Percentiles rank a stretch among this genome's conserved stretches.
Evolutionary conservation across 2,329 filamentous ascomycete genomes (phyloP).

Genomic region (Colletotrichum spinosum): DNA sequence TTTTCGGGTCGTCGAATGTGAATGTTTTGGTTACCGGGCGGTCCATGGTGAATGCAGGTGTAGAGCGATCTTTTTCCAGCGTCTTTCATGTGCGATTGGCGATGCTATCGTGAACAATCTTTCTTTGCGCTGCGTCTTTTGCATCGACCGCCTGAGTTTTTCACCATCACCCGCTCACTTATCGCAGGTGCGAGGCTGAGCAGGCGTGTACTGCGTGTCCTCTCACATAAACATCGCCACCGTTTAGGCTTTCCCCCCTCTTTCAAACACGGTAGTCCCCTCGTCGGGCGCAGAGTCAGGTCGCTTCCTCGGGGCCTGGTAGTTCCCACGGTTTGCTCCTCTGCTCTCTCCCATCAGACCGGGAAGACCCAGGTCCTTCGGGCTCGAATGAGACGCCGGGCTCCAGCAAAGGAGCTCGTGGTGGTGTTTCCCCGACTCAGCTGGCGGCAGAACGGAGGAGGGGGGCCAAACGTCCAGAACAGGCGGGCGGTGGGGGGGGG

Average conservation of each 20-base stretch:
- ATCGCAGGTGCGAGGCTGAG: conserved; percentile 6
- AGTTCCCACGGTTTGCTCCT: conserved; percentile 11
- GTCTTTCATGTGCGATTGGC: neutral
- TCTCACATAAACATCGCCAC: conserved; percentile 24
- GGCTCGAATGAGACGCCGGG: conserved; percentile 35
- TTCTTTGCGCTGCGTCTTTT: neutral
- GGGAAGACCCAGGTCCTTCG: conserved; percentile 27
- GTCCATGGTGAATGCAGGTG: conserved; percentile 14
- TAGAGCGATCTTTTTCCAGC: neutral
- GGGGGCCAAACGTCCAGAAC: neutral
- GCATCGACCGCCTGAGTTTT: neutral
- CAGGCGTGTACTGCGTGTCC: neutral
- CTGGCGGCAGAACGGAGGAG: neutral
- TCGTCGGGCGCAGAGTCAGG: conserved; percentile 29
- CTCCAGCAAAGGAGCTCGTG: conserved; percentile 9
- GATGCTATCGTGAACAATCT: neutral
- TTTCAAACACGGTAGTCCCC: conserved; percentile 29
- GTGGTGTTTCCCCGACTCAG: conserved; percentile 34
- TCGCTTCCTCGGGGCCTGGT: conserved; percentile 1
- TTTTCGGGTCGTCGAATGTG: conserved; percentile 27
- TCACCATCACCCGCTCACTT: neutral
- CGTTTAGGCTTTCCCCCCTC: conserved; percentile 32
- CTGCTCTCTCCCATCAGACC: conserved; percentile 9
- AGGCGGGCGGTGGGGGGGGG: neutral
- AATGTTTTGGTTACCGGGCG: conserved; percentile 23